Evolutionary conservation across 1,284 basidiomycete species (phyloP).

Genomic region (Tilletia indica): DNA sequence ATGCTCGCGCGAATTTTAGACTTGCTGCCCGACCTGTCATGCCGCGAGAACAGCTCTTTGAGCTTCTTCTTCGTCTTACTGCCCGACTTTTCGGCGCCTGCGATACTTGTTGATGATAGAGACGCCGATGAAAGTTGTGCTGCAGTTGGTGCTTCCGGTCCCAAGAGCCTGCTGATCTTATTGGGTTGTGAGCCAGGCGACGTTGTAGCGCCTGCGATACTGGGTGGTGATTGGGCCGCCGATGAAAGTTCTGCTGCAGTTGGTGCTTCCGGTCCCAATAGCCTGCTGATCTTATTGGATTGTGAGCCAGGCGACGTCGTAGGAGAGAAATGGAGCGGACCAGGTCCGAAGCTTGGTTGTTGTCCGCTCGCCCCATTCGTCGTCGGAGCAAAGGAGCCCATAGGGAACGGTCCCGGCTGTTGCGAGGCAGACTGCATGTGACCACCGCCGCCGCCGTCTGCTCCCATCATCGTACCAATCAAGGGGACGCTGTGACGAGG

Average conservation of each 20-base stretch:
- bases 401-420: not conserved
- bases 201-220: no score
- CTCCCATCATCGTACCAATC: not conserved
- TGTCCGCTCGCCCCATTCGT: no score
- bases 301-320: not conserved
- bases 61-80: slow-evolving; percentile 16
- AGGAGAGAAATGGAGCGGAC: not conserved
- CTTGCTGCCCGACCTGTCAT: slow-evolving; percentile 1
- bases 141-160: no score
- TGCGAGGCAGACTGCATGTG: not conserved
- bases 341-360: not conserved
- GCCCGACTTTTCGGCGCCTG: not conserved
- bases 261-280: no score
- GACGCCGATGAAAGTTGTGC: not conserved
- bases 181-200: not conserved
- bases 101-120: no score
- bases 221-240: not conserved
- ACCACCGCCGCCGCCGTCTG: not conserved
- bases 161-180: not conserved
- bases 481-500: not conserved
- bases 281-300: not conserved
- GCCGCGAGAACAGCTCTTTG: slow-evolving; percentile 10
- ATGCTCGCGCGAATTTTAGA: not conserved
- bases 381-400: no score
- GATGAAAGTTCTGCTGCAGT: not conserved